A percentile compares a stretch with the other conserved stretches of the same genome.
These are phyloP conservation scores for Lepidium aucheri DNA, from an alignment of 345 rosid genomes.

Conservation along the genomic window DNA sequence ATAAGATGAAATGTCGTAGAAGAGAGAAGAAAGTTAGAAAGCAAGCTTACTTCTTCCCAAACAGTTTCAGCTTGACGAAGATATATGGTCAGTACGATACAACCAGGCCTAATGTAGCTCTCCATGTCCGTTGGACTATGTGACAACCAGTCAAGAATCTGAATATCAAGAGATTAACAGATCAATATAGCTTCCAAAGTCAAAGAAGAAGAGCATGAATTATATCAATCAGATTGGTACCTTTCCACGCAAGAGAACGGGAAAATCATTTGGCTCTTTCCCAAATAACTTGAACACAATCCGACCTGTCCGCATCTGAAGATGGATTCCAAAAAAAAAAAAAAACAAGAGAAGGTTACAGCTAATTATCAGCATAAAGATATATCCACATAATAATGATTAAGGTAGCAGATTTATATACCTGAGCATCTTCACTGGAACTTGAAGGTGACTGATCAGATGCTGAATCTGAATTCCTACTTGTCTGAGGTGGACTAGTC, in stretches of 20 bases:
- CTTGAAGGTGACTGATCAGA: constrained; percentile 96
- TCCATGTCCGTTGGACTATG: constrained; percentile 95
- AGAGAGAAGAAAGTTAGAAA: background rate
- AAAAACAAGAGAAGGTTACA: background rate
- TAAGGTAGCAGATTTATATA: constrained; percentile 10
- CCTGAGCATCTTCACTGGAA: constrained; percentile 84
- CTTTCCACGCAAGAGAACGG: constrained; percentile 71
- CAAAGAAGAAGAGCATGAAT: no score
- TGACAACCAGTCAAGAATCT: constrained; percentile 88
- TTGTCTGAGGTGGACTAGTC: constrained; percentile 95
- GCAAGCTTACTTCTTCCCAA: constrained; percentile 83
- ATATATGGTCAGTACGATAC: constrained; percentile 73
- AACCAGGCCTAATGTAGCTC: constrained; percentile 98
- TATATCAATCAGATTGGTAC: constrained; percentile 40
- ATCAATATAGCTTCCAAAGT: no score
- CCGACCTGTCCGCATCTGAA: constrained; percentile 87
- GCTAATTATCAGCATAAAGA: background rate
- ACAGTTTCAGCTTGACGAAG: constrained; percentile 77
- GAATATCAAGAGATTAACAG: no score
- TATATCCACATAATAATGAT: background rate
- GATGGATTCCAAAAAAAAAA: background rate
- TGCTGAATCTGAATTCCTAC: constrained; percentile 91
- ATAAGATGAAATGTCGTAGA: background rate
- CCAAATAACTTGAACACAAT: constrained; percentile 92
- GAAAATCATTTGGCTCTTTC: constrained; percentile 88